phyloP scores from a whole-genome alignment of 805 yeast genomes.

The Blastobotrys americana region DNA sequence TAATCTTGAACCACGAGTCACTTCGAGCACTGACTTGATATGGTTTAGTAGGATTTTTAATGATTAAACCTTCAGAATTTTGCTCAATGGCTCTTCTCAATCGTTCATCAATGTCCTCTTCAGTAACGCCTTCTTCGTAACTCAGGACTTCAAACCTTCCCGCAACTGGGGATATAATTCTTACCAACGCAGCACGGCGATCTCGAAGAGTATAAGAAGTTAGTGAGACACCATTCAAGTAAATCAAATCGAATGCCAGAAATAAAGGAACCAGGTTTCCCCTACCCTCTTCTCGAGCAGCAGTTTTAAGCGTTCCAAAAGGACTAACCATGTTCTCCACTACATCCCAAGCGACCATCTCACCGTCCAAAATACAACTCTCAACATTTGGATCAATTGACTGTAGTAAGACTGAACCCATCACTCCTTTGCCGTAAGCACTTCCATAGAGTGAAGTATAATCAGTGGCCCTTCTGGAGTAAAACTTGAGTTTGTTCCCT shows the following conservation, averaged over 20 bases:
- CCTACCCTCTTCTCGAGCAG: slow-evolving; percentile 35
- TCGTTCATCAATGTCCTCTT: slow-evolving; percentile 48
- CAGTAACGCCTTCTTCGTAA: slow-evolving; percentile 36
- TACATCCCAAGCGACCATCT: slow-evolving; percentile 83
- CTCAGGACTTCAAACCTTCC: slow-evolving; percentile 23
- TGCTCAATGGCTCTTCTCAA: slow-evolving; percentile 51
- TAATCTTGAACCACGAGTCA: slow-evolving; percentile 76
- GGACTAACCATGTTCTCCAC: slow-evolving; percentile 49
- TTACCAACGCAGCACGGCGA: slow-evolving; percentile 47
- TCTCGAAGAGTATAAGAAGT: slow-evolving; percentile 46
- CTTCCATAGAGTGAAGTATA: slow-evolving; percentile 65
- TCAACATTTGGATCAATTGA: slow-evolving; percentile 28
- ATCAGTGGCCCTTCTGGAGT: slow-evolving; percentile 64
- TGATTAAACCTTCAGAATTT: slow-evolving; percentile 73
- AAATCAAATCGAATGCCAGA: slow-evolving; percentile 65
- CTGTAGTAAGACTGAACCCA: slow-evolving; percentile 45
- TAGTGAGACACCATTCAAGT: slow-evolving; percentile 59
- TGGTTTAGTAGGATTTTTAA: slow-evolving; percentile 53
- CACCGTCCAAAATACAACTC: slow-evolving; percentile 69
- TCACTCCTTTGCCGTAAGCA: slow-evolving; percentile 38
- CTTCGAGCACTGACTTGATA: slow-evolving; percentile 58
- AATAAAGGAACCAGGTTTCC: slow-evolving; percentile 22
- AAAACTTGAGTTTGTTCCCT: slow-evolving; percentile 43
- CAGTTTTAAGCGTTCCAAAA: slow-evolving; percentile 69
- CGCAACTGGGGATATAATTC: slow-evolving; percentile 37